Conservation (phyloP, 306 rosid species). For the Rosa multiflora region DNA sequence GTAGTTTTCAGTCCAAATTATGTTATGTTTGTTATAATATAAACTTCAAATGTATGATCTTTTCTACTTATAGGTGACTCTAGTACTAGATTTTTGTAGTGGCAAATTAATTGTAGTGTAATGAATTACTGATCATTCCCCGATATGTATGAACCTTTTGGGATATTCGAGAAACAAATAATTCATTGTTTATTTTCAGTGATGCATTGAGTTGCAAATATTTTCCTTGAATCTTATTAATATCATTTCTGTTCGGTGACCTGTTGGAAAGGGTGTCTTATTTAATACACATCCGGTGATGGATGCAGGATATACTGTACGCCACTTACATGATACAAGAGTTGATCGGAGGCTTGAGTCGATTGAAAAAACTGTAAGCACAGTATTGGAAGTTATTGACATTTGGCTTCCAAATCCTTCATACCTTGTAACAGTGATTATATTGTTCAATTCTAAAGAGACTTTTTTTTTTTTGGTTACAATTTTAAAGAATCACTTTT, state of each 20-base stretch:
- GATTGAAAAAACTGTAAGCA: conserved; percentile 70
- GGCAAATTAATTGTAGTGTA: not conserved
- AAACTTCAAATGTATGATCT: not conserved
- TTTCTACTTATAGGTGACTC: not conserved
- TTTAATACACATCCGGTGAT: conserved; percentile 3
- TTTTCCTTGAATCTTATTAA: not conserved
- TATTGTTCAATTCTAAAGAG: not conserved
- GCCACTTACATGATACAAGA: conserved; percentile 62
- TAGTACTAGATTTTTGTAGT: not conserved
- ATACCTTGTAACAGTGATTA: not conserved
- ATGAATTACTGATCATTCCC: not conserved
- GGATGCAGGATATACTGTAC: conserved; percentile 70
- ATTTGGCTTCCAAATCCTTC: not conserved
- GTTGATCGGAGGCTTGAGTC: conserved; percentile 85
- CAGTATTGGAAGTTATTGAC: not conserved
- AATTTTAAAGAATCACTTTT: not conserved
- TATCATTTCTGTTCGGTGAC: not conserved
- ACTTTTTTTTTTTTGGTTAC: not conserved
- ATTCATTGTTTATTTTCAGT: not conserved
- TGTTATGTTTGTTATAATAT: too few relatives aligned
- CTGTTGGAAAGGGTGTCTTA: conserved; percentile 5
- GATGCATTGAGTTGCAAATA: not conserved
- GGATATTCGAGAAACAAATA: too few relatives aligned
- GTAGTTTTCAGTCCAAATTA: not conserved
- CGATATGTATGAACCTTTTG: not conserved